Conservation (phyloP, 179 eudicot species). For the Spinacia oleracea region DNA sequence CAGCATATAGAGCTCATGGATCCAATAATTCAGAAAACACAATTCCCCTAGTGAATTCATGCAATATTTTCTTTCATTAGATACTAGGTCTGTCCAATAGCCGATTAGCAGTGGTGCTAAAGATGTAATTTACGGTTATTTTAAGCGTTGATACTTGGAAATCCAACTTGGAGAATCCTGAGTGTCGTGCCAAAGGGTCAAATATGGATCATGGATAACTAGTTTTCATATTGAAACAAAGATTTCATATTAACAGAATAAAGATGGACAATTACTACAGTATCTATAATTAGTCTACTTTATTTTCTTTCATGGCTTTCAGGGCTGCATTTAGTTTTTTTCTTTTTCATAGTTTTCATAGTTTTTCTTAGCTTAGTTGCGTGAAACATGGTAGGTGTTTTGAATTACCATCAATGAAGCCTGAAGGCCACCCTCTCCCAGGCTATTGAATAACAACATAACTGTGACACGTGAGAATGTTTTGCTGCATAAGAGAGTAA, state of each 20-base stretch:
- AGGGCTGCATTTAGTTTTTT: neutral
- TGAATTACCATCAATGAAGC: conserved; percentile 49
- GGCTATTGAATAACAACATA: conserved; percentile 59
- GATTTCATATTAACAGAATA: no score
- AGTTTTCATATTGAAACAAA: no score
- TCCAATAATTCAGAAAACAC: neutral
- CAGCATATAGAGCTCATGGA: neutral
- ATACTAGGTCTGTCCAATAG: neutral
- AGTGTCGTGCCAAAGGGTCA: no score
- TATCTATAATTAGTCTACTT: no score
- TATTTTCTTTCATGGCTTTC: neutral
- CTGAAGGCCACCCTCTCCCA: conserved; percentile 55
- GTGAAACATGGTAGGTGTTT: neutral
- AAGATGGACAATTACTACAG: no score
- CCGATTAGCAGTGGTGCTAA: neutral
- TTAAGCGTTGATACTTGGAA: neutral
- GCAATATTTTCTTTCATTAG: neutral
- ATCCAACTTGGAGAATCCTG: neutral
- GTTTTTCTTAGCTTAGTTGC: neutral
- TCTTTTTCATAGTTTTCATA: no score
- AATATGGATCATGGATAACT: no score
- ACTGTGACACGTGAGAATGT: conserved; percentile 48
- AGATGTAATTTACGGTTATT: neutral
- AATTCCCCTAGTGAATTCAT: neutral
- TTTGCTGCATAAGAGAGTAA: conserved; percentile 37